Percentiles rank a stretch among this genome's conserved stretches.
Evolutionary conservation across 225 moss, liverwort and hornwort species (phyloP).

Genomic region (Climacium dendroides): DNA sequence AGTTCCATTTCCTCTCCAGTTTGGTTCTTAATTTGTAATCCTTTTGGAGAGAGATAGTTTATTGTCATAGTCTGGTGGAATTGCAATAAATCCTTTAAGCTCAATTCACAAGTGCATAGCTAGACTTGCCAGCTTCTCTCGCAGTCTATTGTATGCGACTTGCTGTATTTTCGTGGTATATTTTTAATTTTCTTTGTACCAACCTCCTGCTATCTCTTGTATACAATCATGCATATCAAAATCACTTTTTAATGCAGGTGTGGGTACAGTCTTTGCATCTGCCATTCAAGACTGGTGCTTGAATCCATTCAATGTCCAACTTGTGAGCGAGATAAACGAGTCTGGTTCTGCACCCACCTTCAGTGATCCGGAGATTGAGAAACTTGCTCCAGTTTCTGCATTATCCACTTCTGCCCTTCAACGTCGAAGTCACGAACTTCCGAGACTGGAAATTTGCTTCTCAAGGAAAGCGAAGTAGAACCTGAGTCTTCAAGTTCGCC

Average conservation of each 20-base stretch:
- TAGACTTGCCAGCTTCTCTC: not conserved
- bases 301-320: conserved; percentile 43
- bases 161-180: not conserved
- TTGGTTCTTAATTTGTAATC: not conserved
- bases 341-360: conserved; percentile 43
- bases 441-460: not conserved
- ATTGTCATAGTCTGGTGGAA: not conserved
- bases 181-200: not conserved
- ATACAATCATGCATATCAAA: not conserved
- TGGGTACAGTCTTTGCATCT: conserved; percentile 51
- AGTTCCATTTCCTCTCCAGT: not conserved
- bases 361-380: conserved; percentile 12
- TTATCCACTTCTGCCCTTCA: not conserved
- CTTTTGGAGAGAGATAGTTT: not conserved
- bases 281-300: conserved; percentile 65
- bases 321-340: conserved; percentile 35
- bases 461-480: not conserved
- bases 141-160: not conserved
- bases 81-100: not conserved
- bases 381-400: not conserved
- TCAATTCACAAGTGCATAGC: not conserved
- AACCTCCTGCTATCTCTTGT: not conserved
- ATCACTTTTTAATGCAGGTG: conserved; percentile 22
- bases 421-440: not conserved
- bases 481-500: not conserved